These are phyloP conservation scores for Gomphus bonarii DNA, from an alignment of 1,284 basidiomycete species.

Conservation along the genomic window DNA sequence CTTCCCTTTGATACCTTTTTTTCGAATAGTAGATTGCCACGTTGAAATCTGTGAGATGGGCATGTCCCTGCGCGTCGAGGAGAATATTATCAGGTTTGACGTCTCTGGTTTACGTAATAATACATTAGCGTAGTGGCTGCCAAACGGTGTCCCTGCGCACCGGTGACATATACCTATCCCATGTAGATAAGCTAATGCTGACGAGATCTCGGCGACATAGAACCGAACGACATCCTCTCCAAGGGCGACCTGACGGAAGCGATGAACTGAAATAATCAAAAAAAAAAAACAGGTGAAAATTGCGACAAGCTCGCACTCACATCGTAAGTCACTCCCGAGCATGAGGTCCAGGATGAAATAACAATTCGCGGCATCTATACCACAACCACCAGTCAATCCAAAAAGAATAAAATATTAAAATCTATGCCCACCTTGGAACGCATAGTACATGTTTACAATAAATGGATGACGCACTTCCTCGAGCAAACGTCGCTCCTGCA, in stretches of 20 bases:
- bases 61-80: slow-evolving; percentile 86
- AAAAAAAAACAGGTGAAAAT: background rate
- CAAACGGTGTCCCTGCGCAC: slow-evolving; percentile 32
- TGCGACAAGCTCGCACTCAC: slow-evolving; percentile 36
- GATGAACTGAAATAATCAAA: slow-evolving; percentile 57
- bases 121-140: slow-evolving; percentile 28
- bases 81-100: slow-evolving; percentile 97
- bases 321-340: slow-evolving; percentile 91
- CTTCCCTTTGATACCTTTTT: slow-evolving; percentile 74
- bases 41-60: slow-evolving; percentile 97
- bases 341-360: slow-evolving; percentile 97
- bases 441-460: slow-evolving; percentile 89
- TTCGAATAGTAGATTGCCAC: slow-evolving; percentile 96
- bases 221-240: slow-evolving; percentile 80
- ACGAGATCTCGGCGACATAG: slow-evolving; percentile 83
- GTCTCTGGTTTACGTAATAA: slow-evolving; percentile 50
- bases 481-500: slow-evolving; percentile 82
- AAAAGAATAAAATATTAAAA: background rate
- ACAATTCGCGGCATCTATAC: slow-evolving; percentile 79
- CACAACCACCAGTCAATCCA: background rate
- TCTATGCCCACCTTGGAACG: slow-evolving; percentile 66
- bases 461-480: slow-evolving; percentile 97
- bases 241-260: slow-evolving; percentile 72
- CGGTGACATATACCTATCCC: slow-evolving; percentile 88
- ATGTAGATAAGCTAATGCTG: slow-evolving; percentile 85